phyloP scores from a whole-genome alignment of 176 grass and related monocot species.

The Phyllostachys edulis region DNA sequence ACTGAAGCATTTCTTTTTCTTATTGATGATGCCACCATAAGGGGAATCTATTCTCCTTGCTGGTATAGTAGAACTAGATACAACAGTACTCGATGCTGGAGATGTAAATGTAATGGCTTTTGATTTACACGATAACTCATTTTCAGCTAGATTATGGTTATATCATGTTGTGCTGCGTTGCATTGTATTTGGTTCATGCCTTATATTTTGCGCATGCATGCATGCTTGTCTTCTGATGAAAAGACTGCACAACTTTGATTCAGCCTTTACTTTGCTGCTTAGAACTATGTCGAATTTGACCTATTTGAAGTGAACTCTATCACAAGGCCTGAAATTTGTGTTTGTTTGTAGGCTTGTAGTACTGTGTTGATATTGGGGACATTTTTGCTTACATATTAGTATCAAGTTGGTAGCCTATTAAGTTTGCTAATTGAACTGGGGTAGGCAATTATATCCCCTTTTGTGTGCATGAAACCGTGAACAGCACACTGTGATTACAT shows the following conservation, averaged over 20 bases:
- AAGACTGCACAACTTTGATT: neutral
- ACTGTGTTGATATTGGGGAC: neutral
- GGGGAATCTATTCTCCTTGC: neutral
- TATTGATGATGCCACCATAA: neutral
- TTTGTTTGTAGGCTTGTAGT: neutral
- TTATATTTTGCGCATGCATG: neutral
- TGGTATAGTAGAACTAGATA: neutral
- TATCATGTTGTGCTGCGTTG: neutral
- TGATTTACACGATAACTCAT: neutral
- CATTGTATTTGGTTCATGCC: neutral
- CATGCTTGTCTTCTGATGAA: neutral
- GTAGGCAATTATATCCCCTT: neutral
- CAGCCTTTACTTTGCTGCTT: neutral
- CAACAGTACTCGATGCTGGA: neutral
- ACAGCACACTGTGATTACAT: neutral
- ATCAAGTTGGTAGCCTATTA: neutral
- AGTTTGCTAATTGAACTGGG: neutral
- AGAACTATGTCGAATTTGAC: neutral
- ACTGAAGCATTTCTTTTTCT: neutral
- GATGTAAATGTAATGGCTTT: neutral
- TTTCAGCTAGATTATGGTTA: neutral
- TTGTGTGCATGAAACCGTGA: neutral
- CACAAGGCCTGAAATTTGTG: neutral
- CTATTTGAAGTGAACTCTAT: neutral
- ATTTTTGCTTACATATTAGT: neutral